Evolutionary conservation across 2,329 filamentous ascomycete genomes (phyloP).

Genomic region (Colletotrichum lini): DNA sequence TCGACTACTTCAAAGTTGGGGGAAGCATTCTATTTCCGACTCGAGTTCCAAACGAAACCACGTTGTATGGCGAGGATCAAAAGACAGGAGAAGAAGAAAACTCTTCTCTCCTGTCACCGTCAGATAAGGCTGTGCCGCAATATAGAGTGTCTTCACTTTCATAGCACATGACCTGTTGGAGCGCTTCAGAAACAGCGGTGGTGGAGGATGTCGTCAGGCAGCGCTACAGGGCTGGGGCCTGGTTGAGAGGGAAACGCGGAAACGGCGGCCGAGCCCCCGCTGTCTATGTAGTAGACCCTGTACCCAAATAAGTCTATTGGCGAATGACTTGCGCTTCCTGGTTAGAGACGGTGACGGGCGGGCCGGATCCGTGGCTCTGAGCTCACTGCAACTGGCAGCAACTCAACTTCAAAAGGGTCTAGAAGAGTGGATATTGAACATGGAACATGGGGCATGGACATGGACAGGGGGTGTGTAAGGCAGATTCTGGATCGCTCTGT

Average conservation of each 20-base stretch:
- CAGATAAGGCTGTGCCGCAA: neutral
- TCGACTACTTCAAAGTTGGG: no score
- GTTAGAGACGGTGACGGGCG: slow-evolving; percentile 26
- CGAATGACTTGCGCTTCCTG: slow-evolving; percentile 7
- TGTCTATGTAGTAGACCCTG: neutral
- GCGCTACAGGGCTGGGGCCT: neutral
- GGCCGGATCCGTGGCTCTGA: slow-evolving; percentile 39
- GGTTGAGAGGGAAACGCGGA: neutral
- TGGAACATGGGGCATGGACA: neutral
- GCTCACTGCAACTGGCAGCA: slow-evolving; percentile 15
- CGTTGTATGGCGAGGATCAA: neutral
- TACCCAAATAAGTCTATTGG: neutral
- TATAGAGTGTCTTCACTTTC: neutral
- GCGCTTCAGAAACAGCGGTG: neutral
- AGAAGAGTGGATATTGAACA: slow-evolving; percentile 15
- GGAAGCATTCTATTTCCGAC: no score
- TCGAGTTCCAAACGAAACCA: neutral
- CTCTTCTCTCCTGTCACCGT: no score
- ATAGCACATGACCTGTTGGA: neutral
- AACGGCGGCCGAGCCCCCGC: neutral
- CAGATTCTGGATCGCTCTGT: neutral
- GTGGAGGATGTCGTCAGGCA: neutral
- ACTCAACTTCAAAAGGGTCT: slow-evolving; percentile 17
- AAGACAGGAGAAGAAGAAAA: neutral
- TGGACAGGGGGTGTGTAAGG: neutral